Conservation (phyloP, 345 rosid species). For the Physaria fendleri region DNA sequence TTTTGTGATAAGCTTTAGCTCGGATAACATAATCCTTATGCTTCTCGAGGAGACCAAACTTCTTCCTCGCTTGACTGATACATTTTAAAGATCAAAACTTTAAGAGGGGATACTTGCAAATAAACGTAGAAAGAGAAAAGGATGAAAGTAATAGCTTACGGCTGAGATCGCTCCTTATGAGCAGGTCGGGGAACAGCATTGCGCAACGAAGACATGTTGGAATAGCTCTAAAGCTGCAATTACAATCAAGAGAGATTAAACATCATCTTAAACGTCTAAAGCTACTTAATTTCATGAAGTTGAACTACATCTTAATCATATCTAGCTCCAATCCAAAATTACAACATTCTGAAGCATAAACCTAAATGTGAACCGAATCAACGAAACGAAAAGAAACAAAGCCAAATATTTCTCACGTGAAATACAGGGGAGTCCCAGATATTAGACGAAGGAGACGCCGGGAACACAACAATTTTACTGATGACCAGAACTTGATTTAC, state of each 20-base stretch:
- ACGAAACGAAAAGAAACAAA: no score
- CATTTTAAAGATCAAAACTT: not conserved
- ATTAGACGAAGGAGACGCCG: no score
- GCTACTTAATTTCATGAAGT: no score
- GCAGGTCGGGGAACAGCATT: constrained; percentile 59
- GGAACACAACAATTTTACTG: no score
- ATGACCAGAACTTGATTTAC: no score
- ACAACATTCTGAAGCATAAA: no score
- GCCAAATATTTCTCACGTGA: no score
- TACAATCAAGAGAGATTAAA: constrained; percentile 1
- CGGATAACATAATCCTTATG: constrained; percentile 87
- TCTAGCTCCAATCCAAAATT: no score
- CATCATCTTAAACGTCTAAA: not conserved
- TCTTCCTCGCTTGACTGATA: constrained; percentile 60
- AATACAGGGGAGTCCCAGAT: no score
- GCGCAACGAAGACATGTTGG: constrained; percentile 70
- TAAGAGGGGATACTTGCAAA: not conserved
- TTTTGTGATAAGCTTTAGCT: constrained; percentile 63
- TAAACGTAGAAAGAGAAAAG: not conserved
- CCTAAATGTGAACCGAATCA: no score
- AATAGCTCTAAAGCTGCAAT: constrained; percentile 20
- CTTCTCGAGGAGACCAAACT: constrained; percentile 79
- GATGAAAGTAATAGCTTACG: constrained; percentile 39
- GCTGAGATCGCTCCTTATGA: constrained; percentile 89
- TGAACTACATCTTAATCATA: no score